Conservation (phyloP, 75 land plant species). For the Azolla pinnata region DNA sequence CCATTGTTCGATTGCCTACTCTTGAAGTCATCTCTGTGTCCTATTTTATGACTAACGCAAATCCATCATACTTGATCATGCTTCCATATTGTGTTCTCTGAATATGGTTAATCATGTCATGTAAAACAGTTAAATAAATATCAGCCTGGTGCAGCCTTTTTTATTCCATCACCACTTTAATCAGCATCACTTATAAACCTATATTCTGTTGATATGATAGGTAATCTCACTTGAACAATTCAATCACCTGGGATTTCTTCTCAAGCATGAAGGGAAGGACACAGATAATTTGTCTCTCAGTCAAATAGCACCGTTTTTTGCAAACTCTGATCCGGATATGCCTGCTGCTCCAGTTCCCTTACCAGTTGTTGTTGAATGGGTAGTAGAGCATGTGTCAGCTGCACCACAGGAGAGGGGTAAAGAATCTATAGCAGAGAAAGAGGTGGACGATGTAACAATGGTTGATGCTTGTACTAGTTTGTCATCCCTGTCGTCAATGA, state of each 20-base stretch:
- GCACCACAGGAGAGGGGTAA: conserved; percentile 43
- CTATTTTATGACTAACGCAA: too few species aligned
- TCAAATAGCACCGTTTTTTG: conserved; percentile 87
- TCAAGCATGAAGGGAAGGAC: conserved; percentile 55
- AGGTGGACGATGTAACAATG: conserved; percentile 77
- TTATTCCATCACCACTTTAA: too few species aligned
- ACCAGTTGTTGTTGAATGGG: conserved; percentile 75
- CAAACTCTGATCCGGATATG: conserved; percentile 98
- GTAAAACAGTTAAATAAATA: too few species aligned
- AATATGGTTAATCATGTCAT: too few species aligned
- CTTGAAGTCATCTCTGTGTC: too few species aligned
- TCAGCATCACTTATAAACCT: too few species aligned
- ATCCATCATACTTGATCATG: too few species aligned
- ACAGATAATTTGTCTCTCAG: conserved; percentile 43
- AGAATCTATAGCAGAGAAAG: conserved; percentile 55
- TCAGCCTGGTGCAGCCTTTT: too few species aligned
- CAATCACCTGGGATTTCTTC: conserved; percentile 77
- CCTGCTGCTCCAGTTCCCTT: conserved; percentile 89
- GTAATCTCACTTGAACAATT: conserved; percentile 69
- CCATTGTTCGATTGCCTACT: too few species aligned
- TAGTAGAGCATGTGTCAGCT: conserved; percentile 55
- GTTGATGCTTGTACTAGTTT: conserved; percentile 52
- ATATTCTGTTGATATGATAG: conserved; percentile 23
- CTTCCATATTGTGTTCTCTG: too few species aligned
- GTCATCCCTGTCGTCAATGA: too few species aligned